These are phyloP conservation scores for Pyropia yezoensis DNA, from an alignment of 23 red algal species.

Conservation along the genomic window DNA sequence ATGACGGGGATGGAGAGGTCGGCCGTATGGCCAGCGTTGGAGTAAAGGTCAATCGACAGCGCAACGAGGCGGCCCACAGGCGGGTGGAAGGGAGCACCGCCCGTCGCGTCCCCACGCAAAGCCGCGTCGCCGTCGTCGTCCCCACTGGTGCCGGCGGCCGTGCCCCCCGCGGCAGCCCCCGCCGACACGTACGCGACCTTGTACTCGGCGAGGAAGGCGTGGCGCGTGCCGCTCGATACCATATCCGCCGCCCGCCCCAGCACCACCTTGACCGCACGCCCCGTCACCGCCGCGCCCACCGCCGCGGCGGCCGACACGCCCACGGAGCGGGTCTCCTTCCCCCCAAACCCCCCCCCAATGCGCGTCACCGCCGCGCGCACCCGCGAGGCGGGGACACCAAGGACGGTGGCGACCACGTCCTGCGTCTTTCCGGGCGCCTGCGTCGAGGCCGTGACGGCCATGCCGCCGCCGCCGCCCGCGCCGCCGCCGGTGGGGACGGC, in stretches of 20 bases:
- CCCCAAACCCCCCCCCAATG: conserved; percentile 79
- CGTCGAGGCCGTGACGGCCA: conserved; percentile 40
- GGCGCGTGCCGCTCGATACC: conserved; percentile 47
- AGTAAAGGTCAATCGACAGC: conserved; percentile 31
- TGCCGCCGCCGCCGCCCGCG: conserved; percentile 53
- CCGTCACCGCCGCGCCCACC: conserved; percentile 32
- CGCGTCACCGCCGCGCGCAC: conserved; percentile 61
- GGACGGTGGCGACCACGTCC: conserved; percentile 34
- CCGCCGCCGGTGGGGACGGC: conserved; percentile 61
- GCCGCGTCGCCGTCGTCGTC: too few relatives aligned
- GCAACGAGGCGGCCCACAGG: conserved; percentile 38
- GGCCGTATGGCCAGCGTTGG: conserved; percentile 57
- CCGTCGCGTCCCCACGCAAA: too few relatives aligned
- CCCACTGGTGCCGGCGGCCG: too few relatives aligned
- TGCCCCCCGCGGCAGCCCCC: too few relatives aligned
- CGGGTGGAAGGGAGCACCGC: background rate
- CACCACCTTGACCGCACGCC: conserved; percentile 42
- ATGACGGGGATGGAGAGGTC: conserved; percentile 65
- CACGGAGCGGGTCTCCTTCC: conserved; percentile 68
- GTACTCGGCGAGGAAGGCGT: conserved; percentile 67
- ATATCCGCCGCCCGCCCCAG: conserved; percentile 73
- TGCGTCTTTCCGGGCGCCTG: conserved; percentile 66
- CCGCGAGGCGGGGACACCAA: conserved; percentile 48
- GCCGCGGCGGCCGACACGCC: conserved; percentile 53
- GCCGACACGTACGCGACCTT: conserved; percentile 21